Percentiles rank a stretch among this genome's conserved stretches.
Conservation (phyloP, 345 rosid genomes). For the Eucalyptus fibrosa region DNA sequence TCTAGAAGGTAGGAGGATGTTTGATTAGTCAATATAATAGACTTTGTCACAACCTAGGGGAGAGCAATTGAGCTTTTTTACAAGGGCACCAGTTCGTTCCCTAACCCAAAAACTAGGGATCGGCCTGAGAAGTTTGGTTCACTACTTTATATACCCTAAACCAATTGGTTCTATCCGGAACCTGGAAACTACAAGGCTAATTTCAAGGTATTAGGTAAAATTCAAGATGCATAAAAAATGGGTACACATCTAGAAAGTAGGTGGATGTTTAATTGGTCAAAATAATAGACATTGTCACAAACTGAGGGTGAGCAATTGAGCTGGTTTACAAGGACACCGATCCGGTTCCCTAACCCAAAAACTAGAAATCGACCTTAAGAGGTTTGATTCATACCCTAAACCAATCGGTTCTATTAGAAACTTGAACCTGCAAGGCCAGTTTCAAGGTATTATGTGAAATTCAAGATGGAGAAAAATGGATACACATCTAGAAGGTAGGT, state of each 20-base stretch:
- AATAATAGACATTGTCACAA: neutral
- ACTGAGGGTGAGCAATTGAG: neutral
- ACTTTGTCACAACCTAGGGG: neutral
- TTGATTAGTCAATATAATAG: neutral
- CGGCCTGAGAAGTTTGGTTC: neutral
- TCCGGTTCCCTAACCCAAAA: neutral
- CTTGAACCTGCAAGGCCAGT: rapidly evolving
- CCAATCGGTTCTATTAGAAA: neutral
- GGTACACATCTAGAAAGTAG: neutral
- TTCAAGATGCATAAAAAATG: neutral
- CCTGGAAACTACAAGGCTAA: neutral
- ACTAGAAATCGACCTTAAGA: neutral
- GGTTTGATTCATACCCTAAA: neutral
- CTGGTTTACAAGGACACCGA: neutral
- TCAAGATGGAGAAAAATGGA: neutral
- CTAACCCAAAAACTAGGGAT: neutral
- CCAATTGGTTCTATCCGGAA: neutral
- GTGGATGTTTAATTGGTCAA: neutral
- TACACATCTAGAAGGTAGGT: neutral
- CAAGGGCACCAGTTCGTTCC: rapidly evolving
- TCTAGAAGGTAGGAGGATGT: neutral
- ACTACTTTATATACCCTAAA: neutral
- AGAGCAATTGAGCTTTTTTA: neutral
- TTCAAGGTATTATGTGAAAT: neutral
- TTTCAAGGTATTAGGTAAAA: neutral